Base-by-base conservation (phyloP, 2,329 filamentous ascomycete species). In the Hypoxylon sp. region DNA sequence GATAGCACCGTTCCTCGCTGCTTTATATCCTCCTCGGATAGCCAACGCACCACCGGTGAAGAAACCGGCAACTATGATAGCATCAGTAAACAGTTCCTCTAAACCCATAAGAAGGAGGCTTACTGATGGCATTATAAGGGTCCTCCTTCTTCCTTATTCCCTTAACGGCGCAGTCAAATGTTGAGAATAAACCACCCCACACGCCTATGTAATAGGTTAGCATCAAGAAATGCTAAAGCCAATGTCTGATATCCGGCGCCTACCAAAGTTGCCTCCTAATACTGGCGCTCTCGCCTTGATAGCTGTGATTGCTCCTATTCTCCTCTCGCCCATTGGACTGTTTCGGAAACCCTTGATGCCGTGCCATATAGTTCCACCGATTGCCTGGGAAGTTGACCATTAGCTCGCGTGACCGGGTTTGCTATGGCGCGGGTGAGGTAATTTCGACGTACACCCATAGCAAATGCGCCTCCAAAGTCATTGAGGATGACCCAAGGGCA, bases 201-300 rank as follows among this genome's bases (percentile, higher is more conserved):
- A 97, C 94, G 76, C 68, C 68, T 70, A 39, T 13, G 35, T 3
- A 24, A 35, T 37, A 14, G 22, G 29, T 65, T 48, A 68, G 58
- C n/a, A 39, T 50, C 29, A 31, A 39, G 14, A 31, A 2, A 56
- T 19, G 11, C 10, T 46, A n/a, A 24, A 0, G 9, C 24, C 22
- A 14, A 13, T 47, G 3, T 37, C 26, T 29, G 11, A 33, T 35
- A 29, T 13, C 13, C 11, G 24, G 22, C 19, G 35, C 68, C 44
- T 70, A 70, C 95, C 95, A 77, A 98, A 99, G 86, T 99, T 99
- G 77, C 96, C 96, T 78, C 96, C 96, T 52, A 98, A 88, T 35
- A 98, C 95, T 2, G 96, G 96, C 46, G 96, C 96, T 79, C 96
- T 92, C 79, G 96, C 94, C 87, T 99, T 99, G 83, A 99, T 94